Conservation (phyloP, 2,329 filamentous ascomycete genomes). For the Aspergillus intermedius region DNA sequence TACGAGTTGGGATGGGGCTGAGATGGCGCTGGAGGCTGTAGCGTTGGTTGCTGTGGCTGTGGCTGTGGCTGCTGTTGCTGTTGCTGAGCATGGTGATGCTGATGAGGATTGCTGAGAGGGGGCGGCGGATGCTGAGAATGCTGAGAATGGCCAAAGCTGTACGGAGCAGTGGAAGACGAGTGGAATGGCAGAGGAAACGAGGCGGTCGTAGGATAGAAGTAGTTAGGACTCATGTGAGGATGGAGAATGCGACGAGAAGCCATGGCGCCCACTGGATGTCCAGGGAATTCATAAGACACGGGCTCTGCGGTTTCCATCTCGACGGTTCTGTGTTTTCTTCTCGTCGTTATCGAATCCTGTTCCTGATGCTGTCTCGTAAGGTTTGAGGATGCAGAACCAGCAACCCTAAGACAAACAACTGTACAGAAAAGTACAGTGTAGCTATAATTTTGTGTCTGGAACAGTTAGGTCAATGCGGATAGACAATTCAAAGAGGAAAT, state of each 20-base stretch:
- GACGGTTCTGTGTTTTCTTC: conserved; percentile 6
- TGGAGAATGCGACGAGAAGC: conserved; percentile 33
- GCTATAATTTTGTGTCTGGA: no score
- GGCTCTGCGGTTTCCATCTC: conserved; percentile 37
- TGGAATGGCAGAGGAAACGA: conserved; percentile 34
- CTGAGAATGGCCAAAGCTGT: conserved; percentile 25
- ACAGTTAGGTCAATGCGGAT: no score
- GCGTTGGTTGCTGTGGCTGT: not conserved
- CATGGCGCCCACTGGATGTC: conserved; percentile 31
- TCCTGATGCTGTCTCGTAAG: not conserved
- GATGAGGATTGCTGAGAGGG: not conserved
- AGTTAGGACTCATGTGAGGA: conserved; percentile 26
- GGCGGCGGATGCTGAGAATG: conserved; percentile 19
- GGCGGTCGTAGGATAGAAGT: conserved; percentile 30
- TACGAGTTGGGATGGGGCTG: conserved; percentile 17
- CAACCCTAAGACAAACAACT: not conserved
- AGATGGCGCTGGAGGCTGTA: conserved; percentile 4
- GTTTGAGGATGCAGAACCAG: not conserved
- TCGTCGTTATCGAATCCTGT: not conserved
- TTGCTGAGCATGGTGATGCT: not conserved
- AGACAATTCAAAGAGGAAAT: not conserved
- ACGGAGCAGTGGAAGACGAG: conserved; percentile 21
- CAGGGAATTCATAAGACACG: conserved; percentile 34
- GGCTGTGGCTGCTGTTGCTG: conserved; percentile 1
- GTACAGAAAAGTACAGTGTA: no score